phyloP scores from a whole-genome alignment of 164 flowering plant species.

The Malania oleifera region DNA sequence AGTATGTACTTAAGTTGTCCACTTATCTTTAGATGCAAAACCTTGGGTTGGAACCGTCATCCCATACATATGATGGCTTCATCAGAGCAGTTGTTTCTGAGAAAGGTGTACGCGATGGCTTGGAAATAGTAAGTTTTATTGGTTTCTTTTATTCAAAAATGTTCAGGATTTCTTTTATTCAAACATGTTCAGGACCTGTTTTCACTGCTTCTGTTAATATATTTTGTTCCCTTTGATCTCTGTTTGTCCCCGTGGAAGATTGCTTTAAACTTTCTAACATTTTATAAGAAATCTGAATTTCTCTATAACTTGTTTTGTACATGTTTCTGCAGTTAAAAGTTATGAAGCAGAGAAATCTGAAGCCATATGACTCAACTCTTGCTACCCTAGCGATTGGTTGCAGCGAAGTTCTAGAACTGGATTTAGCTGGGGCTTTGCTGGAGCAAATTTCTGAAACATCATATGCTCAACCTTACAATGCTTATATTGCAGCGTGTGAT shows the following conservation, averaged over 20 bases:
- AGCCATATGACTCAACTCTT: constrained; percentile 62
- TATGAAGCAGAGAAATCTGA: constrained; percentile 55
- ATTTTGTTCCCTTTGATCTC: too few species aligned
- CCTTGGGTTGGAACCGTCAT: constrained; percentile 71
- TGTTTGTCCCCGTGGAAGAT: too few species aligned
- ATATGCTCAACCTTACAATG: constrained; percentile 49
- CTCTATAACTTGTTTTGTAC: neutral
- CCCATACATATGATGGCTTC: constrained; percentile 51
- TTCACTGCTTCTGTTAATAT: too few species aligned
- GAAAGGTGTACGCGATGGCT: constrained; percentile 39
- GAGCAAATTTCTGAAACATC: constrained; percentile 37
- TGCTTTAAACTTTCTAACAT: too few species aligned
- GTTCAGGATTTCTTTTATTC: too few species aligned
- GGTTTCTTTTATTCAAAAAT: too few species aligned
- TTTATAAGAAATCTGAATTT: neutral
- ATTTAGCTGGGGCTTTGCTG: constrained; percentile 68
- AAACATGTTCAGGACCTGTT: too few species aligned
- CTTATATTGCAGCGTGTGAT: constrained; percentile 65
- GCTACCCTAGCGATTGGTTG: constrained; percentile 55
- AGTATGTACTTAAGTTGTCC: constrained; percentile 3
- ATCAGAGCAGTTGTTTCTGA: constrained; percentile 43
- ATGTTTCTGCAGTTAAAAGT: constrained; percentile 46
- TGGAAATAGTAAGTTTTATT: constrained; percentile 53
- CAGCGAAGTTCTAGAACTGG: constrained; percentile 59
- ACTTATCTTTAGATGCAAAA: constrained; percentile 54